Evolutionary conservation across 1,284 basidiomycete species (phyloP), one percentile per base, ranked within the genome.

Genomic region (Malassezia cuniculi): DNA sequence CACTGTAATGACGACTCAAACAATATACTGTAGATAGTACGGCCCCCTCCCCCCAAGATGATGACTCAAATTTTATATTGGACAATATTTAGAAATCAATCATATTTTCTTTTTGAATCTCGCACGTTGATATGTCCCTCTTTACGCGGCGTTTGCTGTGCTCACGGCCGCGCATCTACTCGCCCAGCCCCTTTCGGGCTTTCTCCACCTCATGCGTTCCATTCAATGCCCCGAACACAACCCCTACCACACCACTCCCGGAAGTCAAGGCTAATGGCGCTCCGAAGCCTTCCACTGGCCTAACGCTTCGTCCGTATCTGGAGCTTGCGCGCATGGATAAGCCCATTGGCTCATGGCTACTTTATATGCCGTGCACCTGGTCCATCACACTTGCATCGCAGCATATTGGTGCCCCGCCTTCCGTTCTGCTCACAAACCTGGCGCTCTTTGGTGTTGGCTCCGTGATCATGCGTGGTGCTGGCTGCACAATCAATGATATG

Each of bases 401-500:
- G 12, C 49, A 48, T 5, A 44, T 55, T 9, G 49, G 47, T 4
- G 36, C 55, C 9, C 44, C 50, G 2, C 39, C 45, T n/a, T 47
- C 54, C 3, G 46, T 48, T 0, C 55, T 54, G 26, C 38, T 60
- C 28, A 54, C 52, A 20, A 56, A 63, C 35, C 43, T 85, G 26
- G 71, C 75, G 18, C 72, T 97, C 0, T 97, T 97, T 60, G 89
- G 83, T 1, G 69, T 81, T 3, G 93, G 93, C 0, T 86, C 93
- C 0, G 60, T 94, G 29, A 75, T 97, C 39, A 97, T 97, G 93
- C 79, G 93, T 14, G 87, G 93, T 6, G 93, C 93, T 5, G 93
- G 93, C 5, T 99, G 93, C 67, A 95, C 86, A 0, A 93, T 97
- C 60, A 97, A 97, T 66, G 93, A 99, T 66, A 81, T 99, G 79